Percentiles rank a stretch among this genome's conserved stretches.
phyloP scores from a whole-genome alignment of 176 grass and related monocot species.

The Eragrostis curvula region DNA sequence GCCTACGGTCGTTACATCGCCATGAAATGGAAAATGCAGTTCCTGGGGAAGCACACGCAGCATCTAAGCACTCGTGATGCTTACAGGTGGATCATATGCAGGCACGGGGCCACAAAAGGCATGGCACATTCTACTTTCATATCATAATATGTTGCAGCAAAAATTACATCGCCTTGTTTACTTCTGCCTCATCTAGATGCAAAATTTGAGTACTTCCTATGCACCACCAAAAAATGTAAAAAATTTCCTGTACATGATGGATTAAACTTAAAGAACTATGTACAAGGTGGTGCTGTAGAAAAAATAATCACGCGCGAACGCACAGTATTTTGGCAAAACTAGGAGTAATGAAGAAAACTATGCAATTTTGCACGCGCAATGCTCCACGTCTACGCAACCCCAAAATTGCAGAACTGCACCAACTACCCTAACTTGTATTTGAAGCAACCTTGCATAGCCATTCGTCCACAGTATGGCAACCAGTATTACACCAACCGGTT shows the following conservation, averaged over 20 bases:
- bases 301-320: not conserved
- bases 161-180: not conserved
- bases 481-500: conserved; percentile 15
- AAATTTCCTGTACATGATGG: conserved; percentile 15
- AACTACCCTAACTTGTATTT: not conserved
- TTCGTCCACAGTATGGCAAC: not conserved
- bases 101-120: not conserved
- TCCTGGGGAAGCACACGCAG: not conserved
- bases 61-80: not conserved
- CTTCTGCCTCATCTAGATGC: not conserved
- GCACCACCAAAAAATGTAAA: not conserved
- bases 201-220: conserved; percentile 18
- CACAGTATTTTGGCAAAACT: not conserved
- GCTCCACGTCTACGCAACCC: not conserved
- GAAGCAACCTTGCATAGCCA: not conserved
- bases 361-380: not conserved
- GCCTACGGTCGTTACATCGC: not conserved
- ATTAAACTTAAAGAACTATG: conserved; percentile 13
- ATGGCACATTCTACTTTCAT: not conserved
- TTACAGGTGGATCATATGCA: not conserved
- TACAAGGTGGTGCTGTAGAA: conserved; percentile 2
- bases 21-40: not conserved
- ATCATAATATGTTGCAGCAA: not conserved
- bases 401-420: conserved; percentile 13
- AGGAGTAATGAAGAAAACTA: not conserved